These are phyloP conservation scores for Cyclostephanos invisitatus DNA, from an alignment of 108 stramenopile species.

Conservation along the genomic window DNA sequence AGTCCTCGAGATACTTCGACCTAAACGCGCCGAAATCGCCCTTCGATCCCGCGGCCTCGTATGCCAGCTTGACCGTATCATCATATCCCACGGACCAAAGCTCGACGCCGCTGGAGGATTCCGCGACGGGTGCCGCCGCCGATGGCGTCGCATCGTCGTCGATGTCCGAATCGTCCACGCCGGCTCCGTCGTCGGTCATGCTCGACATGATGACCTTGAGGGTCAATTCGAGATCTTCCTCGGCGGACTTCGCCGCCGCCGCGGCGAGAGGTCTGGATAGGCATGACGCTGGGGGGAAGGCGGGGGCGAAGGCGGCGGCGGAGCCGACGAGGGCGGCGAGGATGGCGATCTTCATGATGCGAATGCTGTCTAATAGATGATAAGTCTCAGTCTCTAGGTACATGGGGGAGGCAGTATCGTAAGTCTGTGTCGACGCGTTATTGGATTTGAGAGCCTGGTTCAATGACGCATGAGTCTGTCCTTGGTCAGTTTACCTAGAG, in stretches of 20 bases:
- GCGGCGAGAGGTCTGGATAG: conserved; percentile 12
- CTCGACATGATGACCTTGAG: conserved; percentile 51
- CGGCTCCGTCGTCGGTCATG: conserved; percentile 27
- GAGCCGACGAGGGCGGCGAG: conserved; percentile 49
- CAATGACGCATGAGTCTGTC: no score
- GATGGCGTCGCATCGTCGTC: conserved; percentile 18
- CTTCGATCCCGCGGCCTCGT: conserved; percentile 49
- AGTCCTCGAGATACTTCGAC: conserved; percentile 55
- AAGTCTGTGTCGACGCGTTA: no score
- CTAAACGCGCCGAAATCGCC: conserved; percentile 59
- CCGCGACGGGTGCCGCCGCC: conserved; percentile 18
- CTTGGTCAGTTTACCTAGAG: no score
- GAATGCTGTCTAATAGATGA: no score
- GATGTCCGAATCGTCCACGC: conserved; percentile 41
- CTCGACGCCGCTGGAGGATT: conserved; percentile 20
- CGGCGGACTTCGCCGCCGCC: conserved; percentile 51
- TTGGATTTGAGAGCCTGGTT: no score
- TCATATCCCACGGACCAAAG: conserved; percentile 55
- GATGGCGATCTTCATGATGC: conserved; percentile 56
- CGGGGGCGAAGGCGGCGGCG: conserved; percentile 56
- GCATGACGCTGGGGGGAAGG: conserved; percentile 11
- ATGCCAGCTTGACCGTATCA: conserved; percentile 56
- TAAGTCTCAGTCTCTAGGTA: no score
- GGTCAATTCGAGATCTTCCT: conserved; percentile 70
- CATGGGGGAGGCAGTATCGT: no score